These are phyloP conservation scores for Entomophthora muscae DNA, from an alignment of 371 early-diverging fungal genomes.

Conservation along the genomic window DNA sequence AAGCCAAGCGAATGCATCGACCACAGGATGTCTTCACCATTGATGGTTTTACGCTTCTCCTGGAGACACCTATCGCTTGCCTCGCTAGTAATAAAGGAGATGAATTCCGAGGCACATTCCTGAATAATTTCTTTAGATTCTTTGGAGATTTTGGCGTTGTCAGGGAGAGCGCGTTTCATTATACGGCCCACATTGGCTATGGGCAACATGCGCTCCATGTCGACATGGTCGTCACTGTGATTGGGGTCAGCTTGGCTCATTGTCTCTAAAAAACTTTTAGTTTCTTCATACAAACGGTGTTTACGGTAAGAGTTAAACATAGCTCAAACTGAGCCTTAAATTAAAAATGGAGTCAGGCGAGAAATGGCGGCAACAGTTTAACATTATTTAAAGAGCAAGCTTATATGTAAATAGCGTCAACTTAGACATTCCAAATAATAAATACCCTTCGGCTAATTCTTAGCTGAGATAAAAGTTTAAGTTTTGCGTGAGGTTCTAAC, in stretches of 20 bases:
- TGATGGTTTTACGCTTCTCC: conserved; percentile 97
- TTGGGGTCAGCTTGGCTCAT: neutral
- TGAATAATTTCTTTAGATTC: conserved; percentile 98
- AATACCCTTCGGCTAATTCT: no score
- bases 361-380: no score
- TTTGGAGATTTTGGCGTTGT: conserved; percentile 96
- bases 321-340: no score
- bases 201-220: conserved; percentile 95
- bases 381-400: no score
- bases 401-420: no score
- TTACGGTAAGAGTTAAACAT: no score
- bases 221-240: conserved; percentile 14
- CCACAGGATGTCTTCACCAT: conserved; percentile 98
- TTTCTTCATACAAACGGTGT: no score
- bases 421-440: no score
- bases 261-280: neutral
- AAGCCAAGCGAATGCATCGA: conserved; percentile 98
- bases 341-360: no score
- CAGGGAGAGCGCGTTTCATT: conserved; percentile 97
- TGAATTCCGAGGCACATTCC: conserved; percentile 98
- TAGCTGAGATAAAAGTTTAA: no score
- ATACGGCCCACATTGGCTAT: conserved; percentile 89
- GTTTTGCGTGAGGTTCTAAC: no score
- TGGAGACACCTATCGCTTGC: conserved; percentile 88
- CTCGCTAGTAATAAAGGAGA: conserved; percentile 97